phyloP scores from a whole-genome alignment of 805 yeast species.

The Saturnispora dispora region DNA sequence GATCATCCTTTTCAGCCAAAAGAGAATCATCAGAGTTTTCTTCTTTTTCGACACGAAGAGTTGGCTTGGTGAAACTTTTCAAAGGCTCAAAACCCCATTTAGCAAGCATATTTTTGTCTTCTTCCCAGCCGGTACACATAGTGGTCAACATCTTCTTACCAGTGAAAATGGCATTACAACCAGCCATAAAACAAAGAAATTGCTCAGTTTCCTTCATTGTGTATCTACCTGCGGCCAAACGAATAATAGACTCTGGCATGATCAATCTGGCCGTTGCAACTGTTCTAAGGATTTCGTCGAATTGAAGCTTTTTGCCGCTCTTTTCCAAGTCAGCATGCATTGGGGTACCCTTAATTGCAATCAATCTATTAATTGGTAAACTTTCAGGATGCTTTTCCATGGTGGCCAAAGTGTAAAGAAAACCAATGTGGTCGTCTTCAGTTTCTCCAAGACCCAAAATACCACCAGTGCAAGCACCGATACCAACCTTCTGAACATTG shows the following conservation, averaged over 20 bases:
- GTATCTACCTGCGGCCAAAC: constrained; percentile 75
- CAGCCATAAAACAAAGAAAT: constrained; percentile 65
- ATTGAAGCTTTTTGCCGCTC: constrained; percentile 35
- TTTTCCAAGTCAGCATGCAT: constrained; percentile 44
- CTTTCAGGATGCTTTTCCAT: constrained; percentile 73
- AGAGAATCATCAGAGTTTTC: not conserved
- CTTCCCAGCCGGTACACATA: constrained; percentile 79
- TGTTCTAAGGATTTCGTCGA: constrained; percentile 57
- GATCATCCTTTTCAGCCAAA: not conserved
- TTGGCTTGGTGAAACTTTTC: constrained; percentile 12
- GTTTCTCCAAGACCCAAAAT: constrained; percentile 74
- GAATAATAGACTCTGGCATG: constrained; percentile 63
- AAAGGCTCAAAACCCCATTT: constrained; percentile 48
- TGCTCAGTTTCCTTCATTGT: constrained; percentile 75
- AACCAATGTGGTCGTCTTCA: constrained; percentile 59
- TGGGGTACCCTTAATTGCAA: constrained; percentile 75
- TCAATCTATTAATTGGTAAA: constrained; percentile 68
- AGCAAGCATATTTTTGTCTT: constrained; percentile 56
- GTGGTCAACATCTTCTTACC: constrained; percentile 78
- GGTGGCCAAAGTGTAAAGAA: constrained; percentile 56
- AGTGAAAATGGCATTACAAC: constrained; percentile 73
- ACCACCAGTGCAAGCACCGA: constrained; percentile 72
- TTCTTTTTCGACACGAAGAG: not conserved
- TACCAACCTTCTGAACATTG: constrained; percentile 50
- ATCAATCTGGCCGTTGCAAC: constrained; percentile 67